Conservation (phyloP, 2,329 filamentous ascomycete species). For the Nectriaceae sp. region DNA sequence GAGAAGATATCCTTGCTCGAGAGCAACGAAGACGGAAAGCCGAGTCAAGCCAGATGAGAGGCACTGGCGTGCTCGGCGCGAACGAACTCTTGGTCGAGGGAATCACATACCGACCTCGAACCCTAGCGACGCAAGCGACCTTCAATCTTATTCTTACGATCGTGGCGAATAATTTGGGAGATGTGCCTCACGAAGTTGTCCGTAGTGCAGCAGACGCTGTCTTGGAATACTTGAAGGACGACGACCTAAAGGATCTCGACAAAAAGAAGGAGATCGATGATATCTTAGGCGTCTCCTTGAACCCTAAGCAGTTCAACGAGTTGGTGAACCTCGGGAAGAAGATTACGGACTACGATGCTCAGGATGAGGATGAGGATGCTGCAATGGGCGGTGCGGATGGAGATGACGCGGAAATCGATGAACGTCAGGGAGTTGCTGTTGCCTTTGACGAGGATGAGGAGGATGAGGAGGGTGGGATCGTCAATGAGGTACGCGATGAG, state of each 20-base stretch:
- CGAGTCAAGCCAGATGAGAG: slow-evolving; percentile 66
- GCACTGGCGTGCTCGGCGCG: slow-evolving; percentile 78
- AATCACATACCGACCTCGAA: slow-evolving; percentile 87
- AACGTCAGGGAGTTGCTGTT: slow-evolving; percentile 94
- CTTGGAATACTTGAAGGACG: slow-evolving; percentile 90
- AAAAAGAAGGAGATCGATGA: slow-evolving; percentile 98
- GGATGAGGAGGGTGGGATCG: slow-evolving; percentile 75
- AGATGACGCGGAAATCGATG: slow-evolving; percentile 77
- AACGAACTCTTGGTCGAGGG: slow-evolving; percentile 88
- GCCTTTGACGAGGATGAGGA: slow-evolving; percentile 94
- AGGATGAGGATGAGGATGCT: slow-evolving; percentile 92
- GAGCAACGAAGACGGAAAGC: slow-evolving; percentile 87
- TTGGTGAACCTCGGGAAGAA: slow-evolving; percentile 96
- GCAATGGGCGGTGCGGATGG: slow-evolving; percentile 67
- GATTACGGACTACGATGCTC: slow-evolving; percentile 96
- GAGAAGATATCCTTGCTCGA: slow-evolving; percentile 78
- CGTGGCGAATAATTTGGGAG: slow-evolving; percentile 84
- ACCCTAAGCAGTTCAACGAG: slow-evolving; percentile 93
- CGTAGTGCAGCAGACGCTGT: slow-evolving; percentile 92
- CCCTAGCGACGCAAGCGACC: slow-evolving; percentile 85
- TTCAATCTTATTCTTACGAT: slow-evolving; percentile 94
- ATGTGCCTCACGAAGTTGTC: slow-evolving; percentile 89
- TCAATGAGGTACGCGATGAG: slow-evolving; percentile 87
- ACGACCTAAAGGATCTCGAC: slow-evolving; percentile 94
- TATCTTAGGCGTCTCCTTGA: slow-evolving; percentile 79